Conservation (phyloP, 2,329 filamentous ascomycete species). For the Beauveria pseudobassiana region DNA sequence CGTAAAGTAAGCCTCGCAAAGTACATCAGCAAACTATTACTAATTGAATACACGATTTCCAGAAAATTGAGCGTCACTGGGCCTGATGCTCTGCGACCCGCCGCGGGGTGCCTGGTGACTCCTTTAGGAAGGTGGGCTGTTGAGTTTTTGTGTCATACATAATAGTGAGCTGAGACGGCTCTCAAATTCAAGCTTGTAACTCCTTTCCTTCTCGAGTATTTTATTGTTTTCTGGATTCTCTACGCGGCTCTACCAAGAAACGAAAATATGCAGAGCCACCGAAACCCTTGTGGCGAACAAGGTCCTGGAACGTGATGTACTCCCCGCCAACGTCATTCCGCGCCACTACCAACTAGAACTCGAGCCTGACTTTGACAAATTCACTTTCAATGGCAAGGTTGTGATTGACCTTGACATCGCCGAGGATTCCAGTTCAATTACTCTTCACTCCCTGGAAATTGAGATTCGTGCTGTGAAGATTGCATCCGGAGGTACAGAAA, state of each 20-base stretch:
- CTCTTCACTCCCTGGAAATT: slow-evolving; percentile 80
- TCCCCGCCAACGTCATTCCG: slow-evolving; percentile 86
- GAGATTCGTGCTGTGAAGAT: slow-evolving; percentile 61
- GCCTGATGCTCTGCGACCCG: not conserved
- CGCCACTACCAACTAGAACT: slow-evolving; percentile 84
- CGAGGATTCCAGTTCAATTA: slow-evolving; percentile 76
- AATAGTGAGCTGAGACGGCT: not conserved
- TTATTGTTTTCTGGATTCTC: not conserved
- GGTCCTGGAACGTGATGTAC: slow-evolving; percentile 58
- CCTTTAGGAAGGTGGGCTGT: not conserved
- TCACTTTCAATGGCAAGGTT: slow-evolving; percentile 80
- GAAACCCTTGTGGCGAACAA: not conserved
- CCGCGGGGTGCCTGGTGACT: not conserved
- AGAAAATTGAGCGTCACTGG: not conserved
- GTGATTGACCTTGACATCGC: slow-evolving; percentile 79
- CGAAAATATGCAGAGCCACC: not conserved
- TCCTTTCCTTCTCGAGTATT: not conserved
- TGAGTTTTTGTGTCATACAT: not conserved
- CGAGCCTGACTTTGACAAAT: slow-evolving; percentile 82
- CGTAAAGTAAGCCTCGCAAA: not conserved
- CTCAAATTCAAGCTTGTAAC: not conserved
- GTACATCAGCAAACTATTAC: slow-evolving; percentile 1
- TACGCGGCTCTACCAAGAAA: too few species aligned
- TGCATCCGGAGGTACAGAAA: slow-evolving; percentile 36
- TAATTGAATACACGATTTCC: not conserved